These are phyloP conservation scores for Hypholoma fasciculare DNA, from an alignment of 768 basidiomycete genomes.

Conservation along the genomic window DNA sequence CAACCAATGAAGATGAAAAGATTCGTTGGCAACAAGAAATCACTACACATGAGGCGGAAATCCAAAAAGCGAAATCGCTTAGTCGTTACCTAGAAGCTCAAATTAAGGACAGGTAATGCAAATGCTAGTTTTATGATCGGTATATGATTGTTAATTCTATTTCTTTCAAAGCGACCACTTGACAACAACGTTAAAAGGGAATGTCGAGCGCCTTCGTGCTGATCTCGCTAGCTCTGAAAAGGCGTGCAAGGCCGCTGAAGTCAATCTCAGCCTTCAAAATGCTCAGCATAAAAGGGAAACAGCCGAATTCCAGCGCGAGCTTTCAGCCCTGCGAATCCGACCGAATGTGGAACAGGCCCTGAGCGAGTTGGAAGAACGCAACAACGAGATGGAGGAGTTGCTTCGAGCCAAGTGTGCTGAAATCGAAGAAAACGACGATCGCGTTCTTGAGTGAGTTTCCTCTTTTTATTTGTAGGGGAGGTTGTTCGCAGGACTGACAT, in stretches of 20 bases:
- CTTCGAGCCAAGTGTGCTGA: conserved; percentile 69
- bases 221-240: conserved; percentile 58
- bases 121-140: background rate
- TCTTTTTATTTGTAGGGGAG: background rate
- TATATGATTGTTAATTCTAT: conserved; percentile 2
- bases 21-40: conserved; percentile 50
- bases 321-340: conserved; percentile 49
- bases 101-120: conserved; percentile 56
- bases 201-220: conserved; percentile 41
- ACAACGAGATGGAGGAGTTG: conserved; percentile 75
- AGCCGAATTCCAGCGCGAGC: conserved; percentile 55
- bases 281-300: conserved; percentile 70
- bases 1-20: conserved; percentile 50
- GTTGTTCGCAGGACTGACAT: background rate
- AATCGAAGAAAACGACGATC: conserved; percentile 85
- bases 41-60: conserved; percentile 62
- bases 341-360: conserved; percentile 58
- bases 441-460: conserved; percentile 67
- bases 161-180: conserved; percentile 44
- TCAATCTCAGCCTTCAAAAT: conserved; percentile 61
- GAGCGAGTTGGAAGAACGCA: conserved; percentile 65
- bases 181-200: conserved; percentile 35
- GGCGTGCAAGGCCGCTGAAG: conserved; percentile 58
- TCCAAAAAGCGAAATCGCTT: conserved; percentile 63
- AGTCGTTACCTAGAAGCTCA: conserved; percentile 64